A percentile compares a stretch with the other conserved stretches of the same genome.
Evolutionary conservation across 768 basidiomycete species (phyloP).

Genomic region (Pisolithus sp.): DNA sequence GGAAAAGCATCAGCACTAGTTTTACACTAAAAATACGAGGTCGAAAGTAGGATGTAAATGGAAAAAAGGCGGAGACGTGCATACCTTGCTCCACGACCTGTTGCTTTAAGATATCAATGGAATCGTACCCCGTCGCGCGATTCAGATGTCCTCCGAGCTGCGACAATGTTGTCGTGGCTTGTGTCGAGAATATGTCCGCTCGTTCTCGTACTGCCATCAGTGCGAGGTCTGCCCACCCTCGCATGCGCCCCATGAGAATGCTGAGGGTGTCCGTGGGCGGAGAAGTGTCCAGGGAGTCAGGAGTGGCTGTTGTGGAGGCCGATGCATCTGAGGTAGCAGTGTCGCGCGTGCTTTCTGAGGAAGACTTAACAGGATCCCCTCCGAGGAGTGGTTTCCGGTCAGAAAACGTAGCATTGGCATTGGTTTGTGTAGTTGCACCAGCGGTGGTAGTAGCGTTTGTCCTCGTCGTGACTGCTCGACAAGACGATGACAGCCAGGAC

Average conservation of each 20-base stretch:
- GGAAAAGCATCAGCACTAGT: too few relatives aligned
- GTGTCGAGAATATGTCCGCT: constrained; percentile 52
- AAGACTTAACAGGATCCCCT: not conserved
- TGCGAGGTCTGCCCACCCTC: constrained; percentile 41
- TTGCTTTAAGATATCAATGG: constrained; percentile 76
- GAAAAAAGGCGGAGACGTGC: constrained; percentile 14
- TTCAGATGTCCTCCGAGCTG: constrained; percentile 77
- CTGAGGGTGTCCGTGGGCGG: constrained; percentile 16
- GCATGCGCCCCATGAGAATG: constrained; percentile 32
- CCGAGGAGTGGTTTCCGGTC: not conserved
- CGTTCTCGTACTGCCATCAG: constrained; percentile 37
- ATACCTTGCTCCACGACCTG: constrained; percentile 78
- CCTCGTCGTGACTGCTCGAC: not conserved
- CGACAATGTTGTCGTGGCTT: constrained; percentile 56
- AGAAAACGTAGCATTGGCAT: not conserved
- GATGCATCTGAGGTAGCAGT: not conserved
- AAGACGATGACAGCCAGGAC: not conserved
- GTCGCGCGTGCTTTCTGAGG: too few relatives aligned
- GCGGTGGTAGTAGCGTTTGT: not conserved
- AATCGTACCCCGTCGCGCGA: constrained; percentile 85
- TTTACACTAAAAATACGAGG: too few relatives aligned
- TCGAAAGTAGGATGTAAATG: too few relatives aligned
- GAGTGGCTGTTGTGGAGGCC: not conserved
- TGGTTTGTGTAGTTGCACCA: not conserved
- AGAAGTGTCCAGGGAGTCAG: not conserved